These are phyloP conservation scores for Coemansia sp. DNA, from an alignment of 192 early-diverging fungal genomes.

Conservation along the genomic window DNA sequence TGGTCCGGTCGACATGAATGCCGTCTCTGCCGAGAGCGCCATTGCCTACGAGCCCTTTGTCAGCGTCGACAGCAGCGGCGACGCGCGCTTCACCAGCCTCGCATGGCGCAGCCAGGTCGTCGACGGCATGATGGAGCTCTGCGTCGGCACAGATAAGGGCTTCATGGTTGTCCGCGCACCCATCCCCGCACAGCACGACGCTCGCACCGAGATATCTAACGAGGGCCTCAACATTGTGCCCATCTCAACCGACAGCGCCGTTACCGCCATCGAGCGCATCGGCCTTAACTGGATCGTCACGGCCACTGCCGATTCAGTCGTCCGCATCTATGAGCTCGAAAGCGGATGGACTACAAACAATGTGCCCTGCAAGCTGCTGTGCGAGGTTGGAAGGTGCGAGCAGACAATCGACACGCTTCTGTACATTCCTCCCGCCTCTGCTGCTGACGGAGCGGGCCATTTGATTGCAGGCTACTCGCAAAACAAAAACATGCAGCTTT, in stretches of 20 bases:
- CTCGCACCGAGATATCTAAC: slow-evolving; percentile 21
- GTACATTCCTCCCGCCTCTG: slow-evolving; percentile 26
- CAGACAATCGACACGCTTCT: slow-evolving; percentile 30
- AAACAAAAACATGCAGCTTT: slow-evolving; percentile 35
- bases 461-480: slow-evolving; percentile 24
- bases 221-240: slow-evolving; percentile 37
- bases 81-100: slow-evolving; percentile 34
- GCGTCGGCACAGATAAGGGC: slow-evolving; percentile 40
- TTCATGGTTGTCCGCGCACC: slow-evolving; percentile 43
- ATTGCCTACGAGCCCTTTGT: slow-evolving; percentile 45
- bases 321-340: slow-evolving; percentile 36
- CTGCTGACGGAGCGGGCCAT: slow-evolving; percentile 34
- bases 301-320: slow-evolving; percentile 22
- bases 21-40: slow-evolving; percentile 18
- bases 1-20: slow-evolving; percentile 24
- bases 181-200: slow-evolving; percentile 19
- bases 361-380: slow-evolving; percentile 26
- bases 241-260: slow-evolving; percentile 33
- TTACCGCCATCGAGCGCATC: slow-evolving; percentile 38
- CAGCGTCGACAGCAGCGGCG: slow-evolving; percentile 42
- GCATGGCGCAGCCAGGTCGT: slow-evolving; percentile 29
- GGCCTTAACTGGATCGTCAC: slow-evolving; percentile 35
- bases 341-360: slow-evolving; percentile 23
- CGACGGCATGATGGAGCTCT: slow-evolving; percentile 34
- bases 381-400: slow-evolving; percentile 25